Base-by-base conservation (phyloP, 2,329 filamentous ascomycete genomes). In the Plectosphaerella plurivora region DNA sequence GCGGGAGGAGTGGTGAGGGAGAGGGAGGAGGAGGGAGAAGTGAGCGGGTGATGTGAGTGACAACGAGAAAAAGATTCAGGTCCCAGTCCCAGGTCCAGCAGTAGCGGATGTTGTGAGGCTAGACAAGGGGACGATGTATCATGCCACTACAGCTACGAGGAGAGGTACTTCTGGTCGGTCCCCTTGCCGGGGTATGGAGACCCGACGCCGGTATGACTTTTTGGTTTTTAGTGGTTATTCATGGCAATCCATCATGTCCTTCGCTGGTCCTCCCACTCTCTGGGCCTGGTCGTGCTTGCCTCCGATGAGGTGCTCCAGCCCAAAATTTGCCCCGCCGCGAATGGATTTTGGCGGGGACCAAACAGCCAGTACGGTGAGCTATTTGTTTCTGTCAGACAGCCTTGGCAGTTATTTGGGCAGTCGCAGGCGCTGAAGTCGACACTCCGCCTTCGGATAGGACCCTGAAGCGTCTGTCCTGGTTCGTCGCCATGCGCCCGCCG, bases 221-320 rank as follows among this genome's bases (percentile, higher is more conserved):
- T 46, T 46, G 25, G 45, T 46, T 46, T 46, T 46, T 33, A 46
- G 25, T 46, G 28, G 8, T 33, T 10, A 33, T 33, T 33, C 28
- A 33, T 33, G 28, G 28, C 28, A 33, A 33, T 33, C 28, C 28
- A 33, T 33, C 28, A n/a, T n/a, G n/a, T n/a, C n/a, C n/a, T n/a
- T 8, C 28, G 28, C 28, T 33, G 28, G 28, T 48, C 46, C 28
- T 35, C 46, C 46, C 45, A 41, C 18, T n/a, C 37, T 41, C 15
- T 9, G 37, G 10, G 37, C 18, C 18, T n/a, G 37, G 37, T n/a
- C 37, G 37, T 41, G 37, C 37, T n/a, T 46, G 44, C 16, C 20
- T 33, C 44, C 44, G 48, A 50, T 50, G 48, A 50, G 48, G 48
- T 50, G 48, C 48, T 50, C 16, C 5, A 20, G 37, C 48, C 47